phyloP scores from a whole-genome alignment of 129 eudicot species.

The Lactuca sativa region DNA sequence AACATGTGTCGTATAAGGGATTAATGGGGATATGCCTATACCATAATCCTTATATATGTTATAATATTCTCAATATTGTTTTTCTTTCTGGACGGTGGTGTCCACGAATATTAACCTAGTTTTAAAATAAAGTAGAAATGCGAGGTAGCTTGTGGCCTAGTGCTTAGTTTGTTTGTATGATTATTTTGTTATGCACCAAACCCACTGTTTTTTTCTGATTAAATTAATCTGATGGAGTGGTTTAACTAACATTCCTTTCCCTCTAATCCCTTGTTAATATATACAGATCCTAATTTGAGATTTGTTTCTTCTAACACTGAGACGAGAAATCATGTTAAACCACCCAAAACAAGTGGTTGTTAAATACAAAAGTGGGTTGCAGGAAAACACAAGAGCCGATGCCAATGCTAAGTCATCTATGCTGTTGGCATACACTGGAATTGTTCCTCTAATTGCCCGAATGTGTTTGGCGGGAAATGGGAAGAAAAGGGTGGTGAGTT shows the following conservation, averaged over 20 bases:
- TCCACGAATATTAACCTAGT: too few relatives aligned
- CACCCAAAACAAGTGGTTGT: constrained; percentile 55
- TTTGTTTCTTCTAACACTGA: neutral
- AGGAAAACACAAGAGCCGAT: constrained; percentile 17
- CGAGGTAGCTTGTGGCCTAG: neutral
- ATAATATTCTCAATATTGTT: too few relatives aligned
- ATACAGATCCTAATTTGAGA: neutral
- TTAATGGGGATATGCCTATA: too few relatives aligned
- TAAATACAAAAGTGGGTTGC: constrained; percentile 13
- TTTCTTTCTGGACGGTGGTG: too few relatives aligned
- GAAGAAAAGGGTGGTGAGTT: constrained; percentile 20
- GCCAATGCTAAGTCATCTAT: constrained; percentile 43
- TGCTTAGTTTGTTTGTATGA: neutral
- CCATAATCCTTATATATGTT: too few relatives aligned
- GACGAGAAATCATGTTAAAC: constrained; percentile 56
- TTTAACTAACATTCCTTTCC: constrained; percentile 50
- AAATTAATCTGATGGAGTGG: constrained; percentile 48
- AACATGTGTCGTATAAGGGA: too few relatives aligned
- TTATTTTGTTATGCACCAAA: constrained; percentile 34
- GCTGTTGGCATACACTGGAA: constrained; percentile 35
- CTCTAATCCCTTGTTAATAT: neutral
- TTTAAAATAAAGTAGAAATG: too few relatives aligned
- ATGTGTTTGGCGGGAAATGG: constrained; percentile 35
- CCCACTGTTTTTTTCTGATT: constrained; percentile 29
- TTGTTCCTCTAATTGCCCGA: constrained; percentile 51